Evolutionary conservation across 306 rosid genomes (phyloP), one percentile per base, ranked within the genome.

Genomic region (barrel medic (Medicago truncatula)): DNA sequence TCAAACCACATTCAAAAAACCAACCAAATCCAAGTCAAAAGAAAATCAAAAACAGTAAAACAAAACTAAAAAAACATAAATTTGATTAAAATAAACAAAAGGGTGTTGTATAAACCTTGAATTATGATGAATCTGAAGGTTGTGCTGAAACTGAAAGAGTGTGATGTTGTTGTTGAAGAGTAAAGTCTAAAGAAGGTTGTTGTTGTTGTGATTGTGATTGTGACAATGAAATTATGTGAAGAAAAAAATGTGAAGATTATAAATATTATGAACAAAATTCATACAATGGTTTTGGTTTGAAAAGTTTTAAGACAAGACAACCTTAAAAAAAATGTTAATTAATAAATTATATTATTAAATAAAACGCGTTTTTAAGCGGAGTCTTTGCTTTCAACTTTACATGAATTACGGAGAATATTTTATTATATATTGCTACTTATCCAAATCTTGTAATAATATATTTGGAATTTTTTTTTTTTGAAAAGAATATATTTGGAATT

Each of bases 71-170:
- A 25, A 71, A 62, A 73, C 38, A 47, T 0, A 81, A 56, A 25
- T 44, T 40, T 16, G 43, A 65, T 74, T 20, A 63, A 16, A 65
- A 64, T 38, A 34, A 12, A 25, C 59, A 69, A 75, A 40, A 73
- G 38, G 50, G 71, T n/a, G 13, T 34, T 8, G 5, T 1, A 5
- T 13, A 74, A 63, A 80, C 87, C 84, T 81, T 75, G 77, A 85
- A 76, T 76, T 72, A 11, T 70, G 78, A 50, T 34, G 81, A 86
- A 52, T 62, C 84, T 85, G 88, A 34, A 63, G 25, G 67, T 47
- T 31, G 6, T 58, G 64, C 31, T 56, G 16, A 67, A 67, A 63
- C 44, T n/a, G 68, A 73, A 44, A 20, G 46, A 72, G 61, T 16
- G 69, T 17, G 71, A 40, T 67, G 80, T 73, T 73, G 80, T 61